A percentile compares a stretch with the other conserved stretches of the same genome.
Conservation (phyloP, 2,329 filamentous ascomycete genomes). For the Trichophyton benhamiae region DNA sequence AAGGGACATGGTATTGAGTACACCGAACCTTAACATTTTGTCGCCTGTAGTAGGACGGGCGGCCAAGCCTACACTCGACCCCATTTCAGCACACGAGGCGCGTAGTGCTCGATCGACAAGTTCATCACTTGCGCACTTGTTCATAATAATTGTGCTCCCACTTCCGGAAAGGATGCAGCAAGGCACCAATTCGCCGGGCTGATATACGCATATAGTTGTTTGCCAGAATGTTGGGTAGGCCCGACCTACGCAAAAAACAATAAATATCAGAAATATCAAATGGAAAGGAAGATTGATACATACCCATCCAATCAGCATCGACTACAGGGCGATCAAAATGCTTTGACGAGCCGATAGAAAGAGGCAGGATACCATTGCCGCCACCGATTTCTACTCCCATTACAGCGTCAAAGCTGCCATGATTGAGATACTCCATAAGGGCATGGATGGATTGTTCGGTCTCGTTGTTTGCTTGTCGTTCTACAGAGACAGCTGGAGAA, state of each 20-base stretch:
- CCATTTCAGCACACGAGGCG: slow-evolving; percentile 33
- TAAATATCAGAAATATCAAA: slow-evolving; percentile 13
- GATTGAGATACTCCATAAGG: slow-evolving; percentile 41
- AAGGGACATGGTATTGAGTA: slow-evolving; percentile 33
- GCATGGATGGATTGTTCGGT: slow-evolving; percentile 32
- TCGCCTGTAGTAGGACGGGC: slow-evolving; percentile 30
- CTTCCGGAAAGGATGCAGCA: slow-evolving; percentile 37
- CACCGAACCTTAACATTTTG: slow-evolving; percentile 25
- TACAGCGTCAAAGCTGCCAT: slow-evolving; percentile 41
- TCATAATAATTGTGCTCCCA: slow-evolving; percentile 36
- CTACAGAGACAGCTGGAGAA: slow-evolving; percentile 48
- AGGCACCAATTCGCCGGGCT: slow-evolving; percentile 29
- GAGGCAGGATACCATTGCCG: slow-evolving; percentile 48
- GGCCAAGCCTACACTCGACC: slow-evolving; percentile 30
- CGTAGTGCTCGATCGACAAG: slow-evolving; percentile 34
- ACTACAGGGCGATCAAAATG: slow-evolving; percentile 39
- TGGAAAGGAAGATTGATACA: slow-evolving; percentile 15
- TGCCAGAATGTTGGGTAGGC: slow-evolving; percentile 38
- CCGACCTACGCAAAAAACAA: slow-evolving; percentile 19
- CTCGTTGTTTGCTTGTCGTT: slow-evolving; percentile 48
- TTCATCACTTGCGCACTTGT: slow-evolving; percentile 29
- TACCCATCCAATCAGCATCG: slow-evolving; percentile 36
- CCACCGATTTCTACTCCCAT: slow-evolving; percentile 57
- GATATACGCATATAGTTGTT: slow-evolving; percentile 34
- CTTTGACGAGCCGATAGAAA: slow-evolving; percentile 44